Evolutionary conservation across 768 basidiomycete species (phyloP).

Genomic region (Pseudohyphozyma bogoriensis): DNA sequence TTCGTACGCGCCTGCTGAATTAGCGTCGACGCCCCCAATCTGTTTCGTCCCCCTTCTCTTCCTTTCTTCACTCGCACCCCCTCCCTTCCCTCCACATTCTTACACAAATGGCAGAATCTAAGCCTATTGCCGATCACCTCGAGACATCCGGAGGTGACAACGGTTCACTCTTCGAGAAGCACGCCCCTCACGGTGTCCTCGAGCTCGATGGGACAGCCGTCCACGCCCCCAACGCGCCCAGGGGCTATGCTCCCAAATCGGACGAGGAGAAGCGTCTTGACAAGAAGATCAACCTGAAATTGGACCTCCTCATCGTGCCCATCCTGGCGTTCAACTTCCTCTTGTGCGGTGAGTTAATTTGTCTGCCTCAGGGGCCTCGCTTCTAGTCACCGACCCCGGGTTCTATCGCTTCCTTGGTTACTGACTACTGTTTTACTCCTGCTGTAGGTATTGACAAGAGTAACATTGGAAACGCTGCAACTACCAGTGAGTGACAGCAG

Average conservation of each 20-base stretch:
- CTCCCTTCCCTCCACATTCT: too few relatives aligned
- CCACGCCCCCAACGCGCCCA: too few relatives aligned
- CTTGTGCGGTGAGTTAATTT: not conserved
- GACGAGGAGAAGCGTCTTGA: constrained; percentile 2
- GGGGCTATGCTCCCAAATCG: too few relatives aligned
- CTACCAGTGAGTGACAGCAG: not conserved
- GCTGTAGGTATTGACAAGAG: too few relatives aligned
- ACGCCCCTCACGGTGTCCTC: not conserved
- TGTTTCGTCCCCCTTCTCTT: too few relatives aligned
- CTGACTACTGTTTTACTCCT: too few relatives aligned
- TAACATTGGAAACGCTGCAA: not conserved
- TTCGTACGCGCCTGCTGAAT: too few relatives aligned
- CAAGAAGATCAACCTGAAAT: constrained; percentile 11
- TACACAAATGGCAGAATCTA: not conserved
- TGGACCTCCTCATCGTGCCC: constrained; percentile 9
- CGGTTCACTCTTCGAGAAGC: not conserved
- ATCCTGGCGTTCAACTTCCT: constrained; percentile 15
- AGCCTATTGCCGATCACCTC: not conserved
- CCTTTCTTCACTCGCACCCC: not conserved
- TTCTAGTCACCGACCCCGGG: too few relatives aligned
- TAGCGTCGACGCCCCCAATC: too few relatives aligned
- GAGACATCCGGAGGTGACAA: not conserved
- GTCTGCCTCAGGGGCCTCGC: too few relatives aligned
- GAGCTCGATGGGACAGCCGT: too few relatives aligned
- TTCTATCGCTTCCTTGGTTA: too few relatives aligned